Base-by-base conservation (phyloP, 1,139 yeast genomes). In the Diutina ranongensis region DNA sequence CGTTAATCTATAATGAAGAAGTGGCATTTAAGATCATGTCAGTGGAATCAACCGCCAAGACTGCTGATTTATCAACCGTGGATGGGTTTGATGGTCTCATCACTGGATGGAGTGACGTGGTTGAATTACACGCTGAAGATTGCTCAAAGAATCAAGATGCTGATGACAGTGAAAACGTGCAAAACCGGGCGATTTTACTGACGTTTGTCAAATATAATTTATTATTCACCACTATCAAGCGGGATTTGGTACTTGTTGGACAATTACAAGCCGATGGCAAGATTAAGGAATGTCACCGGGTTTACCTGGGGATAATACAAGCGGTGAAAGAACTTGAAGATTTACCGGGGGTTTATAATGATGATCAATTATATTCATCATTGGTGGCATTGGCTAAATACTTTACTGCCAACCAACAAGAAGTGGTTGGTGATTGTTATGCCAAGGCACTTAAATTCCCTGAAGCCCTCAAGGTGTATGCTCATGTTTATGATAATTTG, bases 271-370 rank as follows among this genome's bases (percentile, higher is more conserved):
- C 38, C 34, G 49, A 54, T 19, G 51, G 54, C 49, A 54, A 49
- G 45, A 45, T 63, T 49, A 68, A 71, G 47, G 81, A 78, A 51
- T 60, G 65, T 5, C 59, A 70, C 42, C 71, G 80, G 50, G 61
- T 80, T 46, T 76, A 69, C 53, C 74, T 69, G 48, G 66, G 72
- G 13, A 72, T 79, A 45, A 57, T 73, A 18, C 45, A 66, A 31
- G 38, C 36, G 15, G 21, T 22, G 13, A 64, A 63, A 5, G 82
- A 83, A 53, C 62, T 87, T 45, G 69, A 74, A 56, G 95, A 86
- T 50, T 71, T 89, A 46, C 95, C 97, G 0, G 97, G 97, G 69
- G 95, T 89, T 20, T 80, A 83, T 57, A 84, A 85, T 49, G 95
- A 87, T 57, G 94, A 84, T 47, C 81, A 74, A 32, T 68, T 89